Conservation (phyloP, 2,329 filamentous ascomycete species). For the Hypoxylon sp. region DNA sequence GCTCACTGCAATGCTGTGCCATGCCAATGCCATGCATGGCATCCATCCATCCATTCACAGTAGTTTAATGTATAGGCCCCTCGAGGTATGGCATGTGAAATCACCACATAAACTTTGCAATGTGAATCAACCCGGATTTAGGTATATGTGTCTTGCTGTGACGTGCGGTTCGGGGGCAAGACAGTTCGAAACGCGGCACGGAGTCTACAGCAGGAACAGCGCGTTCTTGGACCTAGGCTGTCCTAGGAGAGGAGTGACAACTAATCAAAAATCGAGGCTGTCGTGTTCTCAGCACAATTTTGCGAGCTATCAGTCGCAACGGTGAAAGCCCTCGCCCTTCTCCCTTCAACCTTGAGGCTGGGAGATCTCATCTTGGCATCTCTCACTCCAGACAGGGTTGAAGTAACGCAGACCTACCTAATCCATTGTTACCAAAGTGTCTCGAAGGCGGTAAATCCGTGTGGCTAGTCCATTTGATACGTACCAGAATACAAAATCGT, state of each 20-base stretch:
- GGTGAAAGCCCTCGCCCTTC: slow-evolving; percentile 1
- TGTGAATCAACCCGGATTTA: slow-evolving; percentile 15
- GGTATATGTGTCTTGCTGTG: slow-evolving; percentile 10
- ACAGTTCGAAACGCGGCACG: slow-evolving; percentile 31
- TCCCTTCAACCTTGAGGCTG: slow-evolving; percentile 28
- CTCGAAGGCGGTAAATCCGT: slow-evolving; percentile 35
- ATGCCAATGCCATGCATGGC: slow-evolving; percentile 54
- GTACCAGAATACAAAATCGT: slow-evolving; percentile 26
- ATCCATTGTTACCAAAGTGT: slow-evolving; percentile 25
- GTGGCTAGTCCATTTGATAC: slow-evolving; percentile 31
- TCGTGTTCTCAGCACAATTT: slow-evolving; percentile 16
- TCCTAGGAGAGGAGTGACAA: slow-evolving; percentile 1
- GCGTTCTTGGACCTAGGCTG: background rate
- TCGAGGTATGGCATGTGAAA: slow-evolving; percentile 28
- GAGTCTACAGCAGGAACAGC: background rate
- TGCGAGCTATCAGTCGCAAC: slow-evolving; percentile 15
- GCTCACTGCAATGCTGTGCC: slow-evolving; percentile 51
- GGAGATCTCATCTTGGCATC: slow-evolving; percentile 30
- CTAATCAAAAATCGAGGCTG: slow-evolving; percentile 15
- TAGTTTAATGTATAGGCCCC: slow-evolving; percentile 17
- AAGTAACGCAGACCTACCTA: slow-evolving; percentile 24
- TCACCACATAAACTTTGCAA: slow-evolving; percentile 16
- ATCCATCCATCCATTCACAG: slow-evolving; percentile 45
- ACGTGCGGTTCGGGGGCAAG: slow-evolving; percentile 22
- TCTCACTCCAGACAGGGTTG: slow-evolving; percentile 26